Conservation (phyloP, 805 yeast genomes). For the Vanderwaltozyma yarrowii region DNA sequence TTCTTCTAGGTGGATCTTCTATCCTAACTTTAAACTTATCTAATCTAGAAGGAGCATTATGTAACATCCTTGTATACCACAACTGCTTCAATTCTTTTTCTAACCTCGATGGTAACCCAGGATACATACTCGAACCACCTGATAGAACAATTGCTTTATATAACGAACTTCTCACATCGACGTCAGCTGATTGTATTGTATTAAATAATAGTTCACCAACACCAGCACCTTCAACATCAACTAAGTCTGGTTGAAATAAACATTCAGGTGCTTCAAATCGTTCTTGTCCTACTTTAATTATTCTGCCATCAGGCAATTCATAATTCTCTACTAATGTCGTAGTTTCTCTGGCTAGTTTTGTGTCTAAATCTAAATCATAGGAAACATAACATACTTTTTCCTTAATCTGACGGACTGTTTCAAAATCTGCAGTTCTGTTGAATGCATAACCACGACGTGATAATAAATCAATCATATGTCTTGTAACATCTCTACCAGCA, state of each 20-base stretch:
- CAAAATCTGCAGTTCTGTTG: constrained; percentile 97
- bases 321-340: constrained; percentile 85
- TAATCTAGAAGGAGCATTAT: constrained; percentile 77
- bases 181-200: constrained; percentile 89
- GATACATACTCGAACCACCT: constrained; percentile 98
- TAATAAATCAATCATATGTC: constrained; percentile 81
- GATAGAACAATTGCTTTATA: constrained; percentile 89
- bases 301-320: constrained; percentile 95
- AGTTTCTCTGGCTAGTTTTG: constrained; percentile 84
- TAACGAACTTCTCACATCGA: constrained; percentile 80
- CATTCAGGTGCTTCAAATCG: constrained; percentile 67
- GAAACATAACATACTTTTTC: constrained; percentile 94
- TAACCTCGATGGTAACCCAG: constrained; percentile 90
- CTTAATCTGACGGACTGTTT: constrained; percentile 95
- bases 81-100: constrained; percentile 94
- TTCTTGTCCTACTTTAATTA: constrained; percentile 88
- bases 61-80: constrained; percentile 83
- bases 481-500: constrained; percentile 98
- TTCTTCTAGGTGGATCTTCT: constrained; percentile 98
- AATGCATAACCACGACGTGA: constrained; percentile 96
- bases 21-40: constrained; percentile 91
- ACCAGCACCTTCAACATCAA: constrained; percentile 95
- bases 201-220: constrained; percentile 87
- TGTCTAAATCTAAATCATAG: constrained; percentile 84
- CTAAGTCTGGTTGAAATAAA: constrained; percentile 89